Evolutionary conservation across 2,329 filamentous ascomycete species (phyloP).

Genomic region (Huntiella savannae): DNA sequence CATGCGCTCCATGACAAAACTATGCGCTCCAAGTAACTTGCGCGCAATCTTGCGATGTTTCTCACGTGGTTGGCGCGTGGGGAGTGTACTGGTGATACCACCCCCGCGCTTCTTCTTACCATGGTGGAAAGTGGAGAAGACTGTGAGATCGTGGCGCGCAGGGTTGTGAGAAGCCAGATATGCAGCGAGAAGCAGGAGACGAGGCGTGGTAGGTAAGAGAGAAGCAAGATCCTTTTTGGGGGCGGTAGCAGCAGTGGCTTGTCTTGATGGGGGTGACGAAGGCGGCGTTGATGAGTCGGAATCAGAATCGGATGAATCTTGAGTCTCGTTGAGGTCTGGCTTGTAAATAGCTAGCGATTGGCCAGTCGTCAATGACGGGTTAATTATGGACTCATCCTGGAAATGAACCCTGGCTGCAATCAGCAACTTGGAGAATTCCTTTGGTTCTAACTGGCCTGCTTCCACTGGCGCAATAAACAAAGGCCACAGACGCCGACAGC

Average conservation of each 20-base stretch:
- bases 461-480: constrained; percentile 64
- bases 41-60: constrained; percentile 56
- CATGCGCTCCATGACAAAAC: constrained; percentile 61
- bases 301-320: not conserved
- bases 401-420: constrained; percentile 50
- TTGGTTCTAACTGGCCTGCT: constrained; percentile 51
- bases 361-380: constrained; percentile 36
- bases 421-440: constrained; percentile 71
- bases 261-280: not conserved
- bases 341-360: constrained; percentile 1
- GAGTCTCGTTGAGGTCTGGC: not conserved
- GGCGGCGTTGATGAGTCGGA: not conserved
- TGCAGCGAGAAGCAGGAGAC: constrained; percentile 54
- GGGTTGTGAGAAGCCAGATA: constrained; percentile 72
- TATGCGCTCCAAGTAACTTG: constrained; percentile 56
- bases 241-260: constrained; percentile 2
- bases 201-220: constrained; percentile 52
- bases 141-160: constrained; percentile 48
- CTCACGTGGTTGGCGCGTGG: constrained; percentile 17
- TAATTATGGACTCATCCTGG: constrained; percentile 51
- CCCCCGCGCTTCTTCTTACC: constrained; percentile 30
- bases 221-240: constrained; percentile 26
- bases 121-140: constrained; percentile 56
- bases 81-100: constrained; percentile 22
- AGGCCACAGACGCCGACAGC: constrained; percentile 63